Percentiles rank a stretch among this genome's conserved stretches.
phyloP scores from a whole-genome alignment of 352 stramenopile species.

The Phytophthora idaei region DNA sequence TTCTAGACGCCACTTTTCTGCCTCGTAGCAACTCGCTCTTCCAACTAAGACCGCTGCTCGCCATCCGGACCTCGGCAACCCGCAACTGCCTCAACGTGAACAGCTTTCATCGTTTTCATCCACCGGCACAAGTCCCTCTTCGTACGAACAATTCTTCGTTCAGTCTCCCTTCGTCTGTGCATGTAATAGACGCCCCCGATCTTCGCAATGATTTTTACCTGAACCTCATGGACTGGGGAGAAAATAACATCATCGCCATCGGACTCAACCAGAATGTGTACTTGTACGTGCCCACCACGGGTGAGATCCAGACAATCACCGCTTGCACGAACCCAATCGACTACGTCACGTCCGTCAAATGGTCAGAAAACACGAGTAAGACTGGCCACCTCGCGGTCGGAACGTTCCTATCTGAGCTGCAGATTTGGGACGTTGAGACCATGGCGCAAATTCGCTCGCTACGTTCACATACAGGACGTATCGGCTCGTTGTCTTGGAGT shows the following conservation, averaged over 20 bases:
- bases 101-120: background rate
- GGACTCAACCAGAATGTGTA: constrained; percentile 94
- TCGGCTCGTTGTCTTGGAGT: constrained; percentile 94
- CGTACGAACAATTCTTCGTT: background rate
- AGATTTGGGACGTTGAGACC: constrained; percentile 94
- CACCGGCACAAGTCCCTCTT: background rate
- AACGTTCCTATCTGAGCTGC: constrained; percentile 88
- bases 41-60: constrained; percentile 5
- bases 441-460: constrained; percentile 89
- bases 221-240: constrained; percentile 96
- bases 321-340: constrained; percentile 64
- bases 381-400: constrained; percentile 88
- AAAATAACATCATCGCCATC: constrained; percentile 94
- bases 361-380: constrained; percentile 45
- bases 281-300: constrained; percentile 93
- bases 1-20: constrained; percentile 3
- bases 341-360: constrained; percentile 96
- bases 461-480: constrained; percentile 87
- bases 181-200: constrained; percentile 96
- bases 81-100: background rate
- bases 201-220: constrained; percentile 98
- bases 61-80: constrained; percentile 11
- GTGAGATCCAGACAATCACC: constrained; percentile 91
- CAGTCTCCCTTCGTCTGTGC: constrained; percentile 34
- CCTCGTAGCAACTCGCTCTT: background rate